Base-by-base conservation (phyloP, 495 filamentous ascomycete species). In the Daldinia concentrica region DNA sequence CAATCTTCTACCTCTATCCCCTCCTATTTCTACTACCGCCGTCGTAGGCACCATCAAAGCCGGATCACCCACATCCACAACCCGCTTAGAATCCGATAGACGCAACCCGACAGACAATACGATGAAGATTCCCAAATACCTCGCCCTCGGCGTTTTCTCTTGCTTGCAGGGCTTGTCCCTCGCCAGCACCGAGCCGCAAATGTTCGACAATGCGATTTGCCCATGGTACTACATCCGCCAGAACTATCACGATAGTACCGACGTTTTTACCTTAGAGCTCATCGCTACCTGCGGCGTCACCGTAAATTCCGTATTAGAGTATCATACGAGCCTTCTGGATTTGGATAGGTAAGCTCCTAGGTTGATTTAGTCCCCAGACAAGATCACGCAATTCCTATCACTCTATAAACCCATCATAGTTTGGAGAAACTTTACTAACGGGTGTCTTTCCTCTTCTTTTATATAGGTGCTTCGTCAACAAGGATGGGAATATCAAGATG, bases 121-220 rank as follows among this genome's bases (percentile, higher is more conserved):
- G 43, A 48, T 48, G 43, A 48, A 48, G 19, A 2, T 22, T 8
- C 4, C 19, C 19, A 48, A 48, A 24, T 48, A 4, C 19, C 19
- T 48, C 43, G 5, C 43, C 41, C 17, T 45, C n/a, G 41, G 41
- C 11, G 11, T 48, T 24, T 24, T 48, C 17, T 48, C 43, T 22
- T 48, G 19, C 43, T 14, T 48, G 43, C 43, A 48, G 43, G 43
- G 43, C 19, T 14, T 54, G 26, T 54, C 51, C 51, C 51, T 30
- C 12, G 51, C 27, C 24, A 14, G 27, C 51, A 15, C 14, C 1
- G 5, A 29, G 22, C 24, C 26, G 26, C 3, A 24, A 22, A 24
- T 22, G 17, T 48, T 48, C 19, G 19, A 24, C 12, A 48, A 11
- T 19, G 6, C 22, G 9, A 24, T 11, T 3, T 48, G 43, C 17